Evolutionary conservation across 257 asterid species (phyloP).

Genomic region (Ligustrum vulgare): DNA sequence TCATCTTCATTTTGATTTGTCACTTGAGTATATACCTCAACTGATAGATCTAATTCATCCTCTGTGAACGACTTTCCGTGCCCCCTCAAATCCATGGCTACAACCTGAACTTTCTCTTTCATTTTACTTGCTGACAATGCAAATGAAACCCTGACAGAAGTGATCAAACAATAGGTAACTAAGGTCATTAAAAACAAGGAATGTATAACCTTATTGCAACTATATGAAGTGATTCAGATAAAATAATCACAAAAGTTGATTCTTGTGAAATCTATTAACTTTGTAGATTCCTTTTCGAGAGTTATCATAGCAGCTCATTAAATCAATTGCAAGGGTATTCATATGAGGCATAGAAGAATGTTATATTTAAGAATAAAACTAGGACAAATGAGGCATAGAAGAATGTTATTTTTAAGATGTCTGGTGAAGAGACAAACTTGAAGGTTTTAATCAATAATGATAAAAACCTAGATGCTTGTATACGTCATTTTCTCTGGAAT

Average conservation of each 20-base stretch:
- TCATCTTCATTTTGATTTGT: constrained; percentile 12
- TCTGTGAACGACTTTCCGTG: constrained; percentile 90
- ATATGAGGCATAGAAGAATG: background rate
- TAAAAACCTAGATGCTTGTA: background rate
- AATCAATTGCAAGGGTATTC: background rate
- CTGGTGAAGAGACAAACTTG: background rate
- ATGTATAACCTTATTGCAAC: constrained; percentile 1
- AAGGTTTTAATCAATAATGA: constrained; percentile 3
- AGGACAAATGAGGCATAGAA: background rate
- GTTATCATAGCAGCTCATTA: background rate
- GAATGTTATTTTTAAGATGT: background rate
- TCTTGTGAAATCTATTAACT: constrained; percentile 6
- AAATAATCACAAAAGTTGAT: background rate
- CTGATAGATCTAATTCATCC: constrained; percentile 79
- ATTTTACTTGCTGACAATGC: constrained; percentile 73
- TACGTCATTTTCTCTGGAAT: background rate
- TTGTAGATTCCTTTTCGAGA: background rate
- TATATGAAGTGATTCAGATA: background rate
- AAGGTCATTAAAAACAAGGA: constrained; percentile 2
- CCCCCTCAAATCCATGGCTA: constrained; percentile 94
- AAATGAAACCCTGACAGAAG: constrained; percentile 72
- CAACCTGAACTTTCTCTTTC: constrained; percentile 73
- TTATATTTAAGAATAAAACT: background rate
- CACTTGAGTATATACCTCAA: constrained; percentile 58
- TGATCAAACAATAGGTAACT: constrained; percentile 15